Evolutionary conservation across 768 basidiomycete genomes (phyloP).

Genomic region (Vararia minispora): DNA sequence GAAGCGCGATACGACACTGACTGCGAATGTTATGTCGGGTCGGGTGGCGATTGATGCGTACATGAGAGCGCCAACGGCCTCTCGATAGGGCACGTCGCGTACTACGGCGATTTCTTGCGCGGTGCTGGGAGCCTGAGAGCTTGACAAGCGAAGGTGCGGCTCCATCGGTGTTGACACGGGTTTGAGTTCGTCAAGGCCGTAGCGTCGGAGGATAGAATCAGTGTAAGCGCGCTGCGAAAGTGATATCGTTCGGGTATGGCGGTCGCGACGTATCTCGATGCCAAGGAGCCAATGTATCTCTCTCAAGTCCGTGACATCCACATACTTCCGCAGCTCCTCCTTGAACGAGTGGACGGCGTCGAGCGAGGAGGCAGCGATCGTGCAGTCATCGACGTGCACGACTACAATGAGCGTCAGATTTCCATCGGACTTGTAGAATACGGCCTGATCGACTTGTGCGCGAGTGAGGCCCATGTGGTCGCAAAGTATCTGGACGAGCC

Average conservation of each 20-base stretch:
- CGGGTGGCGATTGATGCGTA: conserved; percentile 22
- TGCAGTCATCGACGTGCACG: too few relatives aligned
- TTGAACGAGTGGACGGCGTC: conserved; percentile 8
- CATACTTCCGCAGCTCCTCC: conserved; percentile 15
- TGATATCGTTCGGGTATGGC: conserved; percentile 10
- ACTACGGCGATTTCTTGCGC: too few relatives aligned
- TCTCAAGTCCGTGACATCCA: conserved; percentile 22
- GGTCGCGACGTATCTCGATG: conserved; percentile 20
- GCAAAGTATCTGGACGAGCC: too few relatives aligned
- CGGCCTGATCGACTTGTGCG: too few relatives aligned
- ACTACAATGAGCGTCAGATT: too few relatives aligned
- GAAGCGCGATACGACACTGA: conserved; percentile 23
- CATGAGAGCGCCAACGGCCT: conserved; percentile 23
- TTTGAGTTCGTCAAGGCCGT: conserved; percentile 20
- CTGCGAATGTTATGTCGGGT: conserved; percentile 29
- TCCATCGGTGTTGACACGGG: conserved; percentile 23
- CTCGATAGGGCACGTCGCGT: conserved; percentile 14
- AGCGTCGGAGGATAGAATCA: conserved; percentile 16
- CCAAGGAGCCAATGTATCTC: conserved; percentile 20
- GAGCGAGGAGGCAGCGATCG: conserved; percentile 16
- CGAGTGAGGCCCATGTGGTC: too few relatives aligned
- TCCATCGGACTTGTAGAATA: too few relatives aligned
- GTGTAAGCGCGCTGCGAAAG: conserved; percentile 20
- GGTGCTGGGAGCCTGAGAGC: too few relatives aligned
- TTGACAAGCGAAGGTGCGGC: conserved; percentile 16